phyloP scores from a whole-genome alignment of 2,329 filamentous ascomycete species.

The Penicillium sp. region DNA sequence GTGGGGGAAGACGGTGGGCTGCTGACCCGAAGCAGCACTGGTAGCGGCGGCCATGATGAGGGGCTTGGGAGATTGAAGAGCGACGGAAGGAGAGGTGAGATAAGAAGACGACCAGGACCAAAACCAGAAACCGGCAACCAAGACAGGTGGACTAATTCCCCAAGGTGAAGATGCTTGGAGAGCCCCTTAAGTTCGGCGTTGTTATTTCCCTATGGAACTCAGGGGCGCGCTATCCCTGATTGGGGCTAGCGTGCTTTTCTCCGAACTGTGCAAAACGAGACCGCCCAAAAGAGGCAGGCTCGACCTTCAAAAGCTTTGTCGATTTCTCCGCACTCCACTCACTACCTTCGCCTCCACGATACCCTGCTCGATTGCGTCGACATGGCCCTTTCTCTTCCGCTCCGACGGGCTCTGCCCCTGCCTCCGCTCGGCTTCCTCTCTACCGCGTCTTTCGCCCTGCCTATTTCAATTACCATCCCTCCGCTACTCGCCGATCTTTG shows the following conservation, averaged over 20 bases:
- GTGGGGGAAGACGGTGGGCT: constrained; percentile 72
- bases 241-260: constrained; percentile 32
- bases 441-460: constrained; percentile 45
- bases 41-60: constrained; percentile 66
- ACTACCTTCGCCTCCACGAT: background rate
- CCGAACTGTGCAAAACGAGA: constrained; percentile 17
- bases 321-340: constrained; percentile 6
- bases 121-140: background rate
- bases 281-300: constrained; percentile 10
- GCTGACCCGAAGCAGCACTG: constrained; percentile 50
- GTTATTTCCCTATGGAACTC: constrained; percentile 33
- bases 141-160: constrained; percentile 7
- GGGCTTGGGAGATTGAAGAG: constrained; percentile 6
- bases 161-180: constrained; percentile 16
- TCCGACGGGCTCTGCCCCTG: constrained; percentile 15
- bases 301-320: constrained; percentile 5
- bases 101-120: constrained; percentile 8
- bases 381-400: constrained; percentile 33
- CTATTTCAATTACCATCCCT: constrained; percentile 63
- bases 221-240: constrained; percentile 39
- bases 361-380: background rate
- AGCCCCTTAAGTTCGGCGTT: constrained; percentile 20
- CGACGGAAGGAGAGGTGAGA: constrained; percentile 27
- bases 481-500: constrained; percentile 79
- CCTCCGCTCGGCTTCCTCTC: constrained; percentile 27